phyloP scores from a whole-genome alignment of 192 early-diverging fungal species.

The Rhizoclosmatium globosum region DNA sequence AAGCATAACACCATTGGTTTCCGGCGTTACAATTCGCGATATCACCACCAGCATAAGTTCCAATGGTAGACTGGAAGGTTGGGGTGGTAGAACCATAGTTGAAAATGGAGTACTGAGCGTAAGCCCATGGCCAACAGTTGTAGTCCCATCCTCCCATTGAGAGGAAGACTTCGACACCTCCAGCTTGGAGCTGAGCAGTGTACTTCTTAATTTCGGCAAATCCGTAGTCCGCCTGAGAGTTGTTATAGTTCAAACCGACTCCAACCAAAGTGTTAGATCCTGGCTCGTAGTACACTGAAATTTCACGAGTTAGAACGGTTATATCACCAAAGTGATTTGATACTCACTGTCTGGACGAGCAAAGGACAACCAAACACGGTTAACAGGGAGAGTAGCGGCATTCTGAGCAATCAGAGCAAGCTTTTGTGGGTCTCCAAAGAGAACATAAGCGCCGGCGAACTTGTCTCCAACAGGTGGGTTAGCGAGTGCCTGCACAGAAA shows the following conservation, averaged over 20 bases:
- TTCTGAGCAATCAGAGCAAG: constrained; percentile 21
- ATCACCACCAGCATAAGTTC: constrained; percentile 19
- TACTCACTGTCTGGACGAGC: constrained; percentile 11
- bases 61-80: constrained; percentile 22
- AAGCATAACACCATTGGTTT: constrained; percentile 26
- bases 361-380: constrained; percentile 33
- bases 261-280: constrained; percentile 17
- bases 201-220: constrained; percentile 33
- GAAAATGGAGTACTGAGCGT: constrained; percentile 13
- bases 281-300: constrained; percentile 21
- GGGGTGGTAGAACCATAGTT: constrained; percentile 10
- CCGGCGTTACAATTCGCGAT: constrained; percentile 8
- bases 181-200: constrained; percentile 23
- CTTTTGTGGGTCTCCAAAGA: constrained; percentile 29
- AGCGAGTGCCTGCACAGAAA: neutral
- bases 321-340: too few species aligned
- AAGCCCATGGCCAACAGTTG: constrained; percentile 21
- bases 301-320: too few species aligned
- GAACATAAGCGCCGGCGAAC: constrained; percentile 17
- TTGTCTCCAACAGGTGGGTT: neutral
- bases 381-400: constrained; percentile 25
- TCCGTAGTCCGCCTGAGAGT: constrained; percentile 22
- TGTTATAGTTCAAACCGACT: constrained; percentile 28
- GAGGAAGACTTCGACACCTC: constrained; percentile 33
- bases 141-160: constrained; percentile 35